Evolutionary conservation across 1,284 basidiomycete species (phyloP).

Genomic region (Apiotrichum veenhuisii): DNA sequence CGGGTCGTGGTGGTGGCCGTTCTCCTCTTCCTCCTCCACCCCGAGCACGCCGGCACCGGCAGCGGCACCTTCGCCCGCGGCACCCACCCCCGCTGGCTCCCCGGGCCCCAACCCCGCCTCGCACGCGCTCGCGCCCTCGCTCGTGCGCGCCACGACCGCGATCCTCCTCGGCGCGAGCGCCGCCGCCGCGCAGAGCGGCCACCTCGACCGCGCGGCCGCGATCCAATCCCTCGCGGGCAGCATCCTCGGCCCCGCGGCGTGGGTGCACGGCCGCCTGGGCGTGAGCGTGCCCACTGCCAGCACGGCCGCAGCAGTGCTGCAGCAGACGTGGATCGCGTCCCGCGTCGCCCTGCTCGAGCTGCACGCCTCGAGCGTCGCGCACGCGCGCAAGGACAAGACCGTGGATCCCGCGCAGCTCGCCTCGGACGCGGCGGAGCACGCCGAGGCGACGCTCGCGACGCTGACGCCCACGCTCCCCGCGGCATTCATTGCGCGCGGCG

Average conservation of each 20-base stretch:
- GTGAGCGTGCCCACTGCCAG: constrained; percentile 25
- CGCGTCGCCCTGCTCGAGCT: constrained; percentile 67
- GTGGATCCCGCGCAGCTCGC: constrained; percentile 57
- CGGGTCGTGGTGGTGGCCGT: constrained; percentile 3
- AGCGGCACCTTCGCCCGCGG: too few species aligned
- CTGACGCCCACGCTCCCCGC: constrained; percentile 52
- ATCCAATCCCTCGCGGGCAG: constrained; percentile 75
- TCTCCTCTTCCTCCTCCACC: neutral
- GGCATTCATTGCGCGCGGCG: constrained; percentile 35
- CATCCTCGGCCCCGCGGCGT: constrained; percentile 62
- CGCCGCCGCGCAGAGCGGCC: constrained; percentile 59
- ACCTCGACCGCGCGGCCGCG: constrained; percentile 77
- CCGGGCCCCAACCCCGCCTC: too few species aligned
- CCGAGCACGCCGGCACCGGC: too few species aligned
- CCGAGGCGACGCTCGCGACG: constrained; percentile 61
- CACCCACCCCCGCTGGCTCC: too few species aligned
- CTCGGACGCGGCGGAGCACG: constrained; percentile 59
- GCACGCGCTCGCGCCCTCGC: constrained; percentile 47
- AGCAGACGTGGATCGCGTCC: constrained; percentile 65
- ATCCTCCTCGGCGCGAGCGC: constrained; percentile 68
- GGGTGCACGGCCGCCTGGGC: neutral
- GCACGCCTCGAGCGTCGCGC: constrained; percentile 69
- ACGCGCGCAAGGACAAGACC: constrained; percentile 55
- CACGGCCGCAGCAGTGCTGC: constrained; percentile 57
- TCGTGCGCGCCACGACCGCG: constrained; percentile 64